Percentiles rank a stretch among this genome's conserved stretches.
phyloP scores from a whole-genome alignment of 2,329 filamentous ascomycete genomes.

The Nemania sp. region DNA sequence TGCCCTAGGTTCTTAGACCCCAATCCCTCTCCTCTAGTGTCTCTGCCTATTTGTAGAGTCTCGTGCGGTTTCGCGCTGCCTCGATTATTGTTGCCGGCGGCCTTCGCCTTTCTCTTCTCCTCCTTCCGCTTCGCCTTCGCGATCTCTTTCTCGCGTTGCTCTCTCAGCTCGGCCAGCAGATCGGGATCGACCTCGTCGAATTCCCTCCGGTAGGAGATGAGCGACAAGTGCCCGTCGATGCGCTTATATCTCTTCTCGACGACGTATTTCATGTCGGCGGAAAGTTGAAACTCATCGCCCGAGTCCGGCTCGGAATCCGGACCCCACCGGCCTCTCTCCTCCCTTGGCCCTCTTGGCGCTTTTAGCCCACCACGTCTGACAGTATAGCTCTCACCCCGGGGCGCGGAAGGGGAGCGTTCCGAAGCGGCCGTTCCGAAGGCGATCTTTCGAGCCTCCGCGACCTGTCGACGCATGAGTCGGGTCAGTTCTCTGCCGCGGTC shows the following conservation, averaged over 20 bases:
- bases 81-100: neutral
- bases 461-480: neutral
- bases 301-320: neutral
- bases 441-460: neutral
- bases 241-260: conserved; percentile 8
- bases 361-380: too few relatives aligned
- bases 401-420: too few relatives aligned
- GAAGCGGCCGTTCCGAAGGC: too few relatives aligned
- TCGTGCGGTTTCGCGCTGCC: too few relatives aligned
- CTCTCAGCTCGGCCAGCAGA: neutral
- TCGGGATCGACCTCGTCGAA: conserved; percentile 14
- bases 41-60: too few relatives aligned
- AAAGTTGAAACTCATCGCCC: neutral
- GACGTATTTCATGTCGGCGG: conserved; percentile 14
- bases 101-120: neutral
- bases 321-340: too few relatives aligned
- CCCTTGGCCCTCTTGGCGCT: too few relatives aligned
- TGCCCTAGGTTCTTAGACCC: too few relatives aligned
- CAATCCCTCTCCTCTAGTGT: too few relatives aligned
- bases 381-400: too few relatives aligned
- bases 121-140: neutral
- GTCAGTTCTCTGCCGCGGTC: neutral
- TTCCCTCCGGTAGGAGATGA: conserved; percentile 13
- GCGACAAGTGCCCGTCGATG: conserved; percentile 31
- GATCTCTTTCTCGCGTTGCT: conserved; percentile 1